Conservation (phyloP, 2,329 filamentous ascomycete species). For the Colletotrichum liaoningense region DNA sequence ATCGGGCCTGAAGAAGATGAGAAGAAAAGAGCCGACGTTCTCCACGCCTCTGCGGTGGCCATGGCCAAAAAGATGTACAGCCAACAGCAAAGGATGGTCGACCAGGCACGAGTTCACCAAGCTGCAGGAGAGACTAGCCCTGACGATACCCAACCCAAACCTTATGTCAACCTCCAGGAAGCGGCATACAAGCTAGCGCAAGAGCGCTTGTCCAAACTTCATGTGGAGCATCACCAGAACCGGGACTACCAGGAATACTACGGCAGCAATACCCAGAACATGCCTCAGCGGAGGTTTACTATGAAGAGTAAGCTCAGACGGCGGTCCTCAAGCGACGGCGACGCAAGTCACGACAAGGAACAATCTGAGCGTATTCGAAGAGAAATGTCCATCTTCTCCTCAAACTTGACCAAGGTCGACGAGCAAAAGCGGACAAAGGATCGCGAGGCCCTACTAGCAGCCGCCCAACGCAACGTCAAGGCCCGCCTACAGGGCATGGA, state of each 20-base stretch:
- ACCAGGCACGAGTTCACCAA: conserved; percentile 56
- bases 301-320: conserved; percentile 67
- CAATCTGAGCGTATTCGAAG: conserved; percentile 78
- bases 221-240: conserved; percentile 74
- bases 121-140: conserved; percentile 45
- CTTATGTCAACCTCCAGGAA: conserved; percentile 79
- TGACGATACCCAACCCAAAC: conserved; percentile 59
- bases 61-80: conserved; percentile 92
- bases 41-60: conserved; percentile 85
- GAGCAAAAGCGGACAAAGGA: conserved; percentile 80
- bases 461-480: conserved; percentile 88
- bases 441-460: conserved; percentile 78
- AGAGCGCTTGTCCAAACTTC: conserved; percentile 83
- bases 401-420: conserved; percentile 75
- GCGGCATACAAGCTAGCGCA: conserved; percentile 88
- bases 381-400: conserved; percentile 84
- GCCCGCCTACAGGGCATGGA: conserved; percentile 84
- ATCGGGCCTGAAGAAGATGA: conserved; percentile 81
- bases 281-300: conserved; percentile 57
- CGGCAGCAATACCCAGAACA: conserved; percentile 59
- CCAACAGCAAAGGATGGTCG: conserved; percentile 71
- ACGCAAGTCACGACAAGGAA: conserved; percentile 72
- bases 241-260: conserved; percentile 82
- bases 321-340: conserved; percentile 76
- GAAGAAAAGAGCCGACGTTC: conserved; percentile 74